These are phyloP conservation scores for Irpex lacteus DNA, from an alignment of 1,284 basidiomycete genomes.

Conservation along the genomic window DNA sequence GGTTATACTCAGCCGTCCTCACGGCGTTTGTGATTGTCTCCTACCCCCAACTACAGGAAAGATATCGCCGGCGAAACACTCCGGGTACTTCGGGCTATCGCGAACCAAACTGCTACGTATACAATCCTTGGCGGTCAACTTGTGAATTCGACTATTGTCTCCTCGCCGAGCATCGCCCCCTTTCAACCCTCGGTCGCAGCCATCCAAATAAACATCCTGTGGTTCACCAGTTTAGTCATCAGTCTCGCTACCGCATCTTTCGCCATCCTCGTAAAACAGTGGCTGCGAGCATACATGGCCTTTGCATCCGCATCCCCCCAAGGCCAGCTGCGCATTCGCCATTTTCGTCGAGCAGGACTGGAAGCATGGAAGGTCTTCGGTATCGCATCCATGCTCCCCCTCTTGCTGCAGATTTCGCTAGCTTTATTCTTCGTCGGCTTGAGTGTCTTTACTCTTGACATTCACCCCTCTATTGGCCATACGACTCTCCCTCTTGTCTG, in stretches of 20 bases:
- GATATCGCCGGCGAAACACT: too few species aligned
- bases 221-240: constrained; percentile 15
- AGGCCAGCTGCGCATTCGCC: constrained; percentile 1
- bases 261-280: constrained; percentile 18
- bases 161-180: not conserved
- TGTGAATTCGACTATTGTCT: too few species aligned
- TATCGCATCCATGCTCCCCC: constrained; percentile 14
- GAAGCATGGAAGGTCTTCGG: constrained; percentile 11
- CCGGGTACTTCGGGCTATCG: too few species aligned
- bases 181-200: not conserved
- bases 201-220: constrained; percentile 10
- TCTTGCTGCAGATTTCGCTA: constrained; percentile 14
- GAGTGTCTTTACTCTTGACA: constrained; percentile 6
- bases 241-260: constrained; percentile 14
- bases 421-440: constrained; percentile 16
- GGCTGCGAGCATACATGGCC: constrained; percentile 12
- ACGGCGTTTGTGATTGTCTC: constrained; percentile 15
- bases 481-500: not conserved
- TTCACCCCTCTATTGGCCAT: constrained; percentile 4
- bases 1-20: constrained; percentile 16
- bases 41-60: constrained; percentile 7
- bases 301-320: not conserved
- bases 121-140: too few species aligned
- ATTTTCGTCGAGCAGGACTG: constrained; percentile 9
- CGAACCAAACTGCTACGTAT: too few species aligned